Evolutionary conservation across 345 rosid species (phyloP).

Genomic region (Linum lewisii): DNA sequence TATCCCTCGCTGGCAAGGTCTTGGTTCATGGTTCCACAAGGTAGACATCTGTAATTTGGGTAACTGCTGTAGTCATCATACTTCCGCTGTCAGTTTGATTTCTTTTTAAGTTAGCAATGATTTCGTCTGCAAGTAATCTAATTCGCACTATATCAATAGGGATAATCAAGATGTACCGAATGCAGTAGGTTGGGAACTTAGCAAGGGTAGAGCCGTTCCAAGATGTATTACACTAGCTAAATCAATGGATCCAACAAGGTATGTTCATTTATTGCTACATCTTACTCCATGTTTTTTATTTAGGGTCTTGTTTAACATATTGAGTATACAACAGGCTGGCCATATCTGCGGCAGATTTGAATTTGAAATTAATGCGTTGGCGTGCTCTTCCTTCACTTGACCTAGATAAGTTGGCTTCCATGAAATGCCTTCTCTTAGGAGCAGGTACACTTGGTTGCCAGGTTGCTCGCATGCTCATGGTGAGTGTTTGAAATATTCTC

Average conservation of each 20-base stretch:
- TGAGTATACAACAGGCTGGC: constrained; percentile 52
- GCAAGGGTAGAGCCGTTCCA: constrained; percentile 45
- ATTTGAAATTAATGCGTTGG: constrained; percentile 96
- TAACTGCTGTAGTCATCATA: constrained; percentile 19
- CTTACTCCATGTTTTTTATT: constrained; percentile 3
- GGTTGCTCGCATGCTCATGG: constrained; percentile 95
- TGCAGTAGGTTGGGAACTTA: constrained; percentile 89
- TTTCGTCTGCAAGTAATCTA: background rate
- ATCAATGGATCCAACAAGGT: constrained; percentile 91
- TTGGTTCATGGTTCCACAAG: constrained; percentile 43
- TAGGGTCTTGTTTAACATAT: constrained; percentile 7
- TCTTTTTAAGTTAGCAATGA: constrained; percentile 9
- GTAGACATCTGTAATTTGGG: constrained; percentile 41
- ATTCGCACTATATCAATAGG: constrained; percentile 8
- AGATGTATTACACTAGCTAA: constrained; percentile 75
- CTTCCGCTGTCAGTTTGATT: constrained; percentile 8
- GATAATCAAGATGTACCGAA: constrained; percentile 40
- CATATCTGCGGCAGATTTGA: constrained; percentile 83
- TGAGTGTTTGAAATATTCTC: constrained; percentile 19
- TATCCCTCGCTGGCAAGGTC: constrained; percentile 84
- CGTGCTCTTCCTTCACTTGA: constrained; percentile 86
- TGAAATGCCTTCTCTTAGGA: constrained; percentile 93
- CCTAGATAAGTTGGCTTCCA: constrained; percentile 51
- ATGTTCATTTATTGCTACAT: constrained; percentile 2
- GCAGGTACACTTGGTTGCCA: constrained; percentile 97